Evolutionary conservation across 2,329 filamentous ascomycete genomes (phyloP).

Genomic region (Cladosporium sphaerospermum): DNA sequence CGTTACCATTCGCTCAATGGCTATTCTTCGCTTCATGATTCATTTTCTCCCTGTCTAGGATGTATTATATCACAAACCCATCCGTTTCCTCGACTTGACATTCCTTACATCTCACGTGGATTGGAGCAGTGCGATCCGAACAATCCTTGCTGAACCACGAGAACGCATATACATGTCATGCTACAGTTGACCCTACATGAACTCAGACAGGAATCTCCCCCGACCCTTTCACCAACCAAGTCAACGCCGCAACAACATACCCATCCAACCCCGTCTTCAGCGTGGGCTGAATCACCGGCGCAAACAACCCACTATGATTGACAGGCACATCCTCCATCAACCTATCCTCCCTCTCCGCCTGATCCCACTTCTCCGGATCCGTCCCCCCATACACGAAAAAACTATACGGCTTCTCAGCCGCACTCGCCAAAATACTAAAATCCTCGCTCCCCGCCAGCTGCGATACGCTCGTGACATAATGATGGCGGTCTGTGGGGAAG

Average conservation of each 20-base stretch:
- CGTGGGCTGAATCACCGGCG: constrained; percentile 54
- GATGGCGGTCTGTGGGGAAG: constrained; percentile 34
- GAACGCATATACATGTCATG: no score
- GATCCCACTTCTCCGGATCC: constrained; percentile 46
- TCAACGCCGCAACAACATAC: constrained; percentile 31
- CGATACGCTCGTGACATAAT: constrained; percentile 36
- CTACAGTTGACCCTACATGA: no score
- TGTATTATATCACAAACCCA: no score
- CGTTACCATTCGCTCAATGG: no score
- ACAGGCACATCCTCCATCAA: constrained; percentile 47
- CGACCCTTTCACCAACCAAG: constrained; percentile 25
- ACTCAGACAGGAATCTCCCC: no score
- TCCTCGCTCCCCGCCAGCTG: constrained; percentile 50
- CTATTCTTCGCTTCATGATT: no score
- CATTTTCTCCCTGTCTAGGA: no score
- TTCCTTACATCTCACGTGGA: no score
- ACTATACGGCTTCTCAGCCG: constrained; percentile 43
- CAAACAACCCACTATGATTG: constrained; percentile 56
- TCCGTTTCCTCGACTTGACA: no score
- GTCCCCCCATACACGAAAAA: constrained; percentile 55
- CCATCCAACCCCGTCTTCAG: constrained; percentile 44
- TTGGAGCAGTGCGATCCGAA: no score
- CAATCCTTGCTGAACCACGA: no score
- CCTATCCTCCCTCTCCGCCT: constrained; percentile 39
- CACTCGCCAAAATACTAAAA: constrained; percentile 50